Percentiles rank a stretch among this genome's conserved stretches.
Evolutionary conservation across 129 eudicot genomes (phyloP).

Genomic region (Logfia minima): DNA sequence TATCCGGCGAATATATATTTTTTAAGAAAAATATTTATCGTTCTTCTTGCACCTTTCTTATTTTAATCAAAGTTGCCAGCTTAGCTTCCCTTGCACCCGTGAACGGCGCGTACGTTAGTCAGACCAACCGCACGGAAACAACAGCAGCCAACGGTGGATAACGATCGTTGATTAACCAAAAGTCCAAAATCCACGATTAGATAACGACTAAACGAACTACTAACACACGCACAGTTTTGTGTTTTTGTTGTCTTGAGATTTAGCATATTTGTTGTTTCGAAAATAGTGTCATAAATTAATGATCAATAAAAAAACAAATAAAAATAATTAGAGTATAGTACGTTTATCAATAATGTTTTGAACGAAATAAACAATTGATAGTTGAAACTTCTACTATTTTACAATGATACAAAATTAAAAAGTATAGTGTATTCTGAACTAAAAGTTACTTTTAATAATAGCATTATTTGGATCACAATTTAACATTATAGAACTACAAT

Average conservation of each 20-base stretch:
- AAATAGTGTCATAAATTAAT: not conserved
- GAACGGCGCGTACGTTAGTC: conserved; percentile 23
- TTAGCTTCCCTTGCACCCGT: conserved; percentile 5
- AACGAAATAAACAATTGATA: not conserved
- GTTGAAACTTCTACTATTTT: no score
- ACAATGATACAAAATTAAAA: no score
- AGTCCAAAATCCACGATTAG: conserved; percentile 23
- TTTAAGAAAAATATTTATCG: conserved; percentile 10
- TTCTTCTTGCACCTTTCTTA: not conserved
- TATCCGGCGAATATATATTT: conserved; percentile 15
- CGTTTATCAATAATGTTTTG: not conserved
- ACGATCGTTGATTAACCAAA: conserved; percentile 30
- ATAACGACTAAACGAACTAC: conserved; percentile 2
- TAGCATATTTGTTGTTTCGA: not conserved
- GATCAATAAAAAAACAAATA: not conserved
- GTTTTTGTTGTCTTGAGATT: conserved; percentile 1
- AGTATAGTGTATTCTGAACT: no score
- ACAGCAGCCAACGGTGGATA: conserved; percentile 14
- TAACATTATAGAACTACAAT: no score
- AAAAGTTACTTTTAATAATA: no score
- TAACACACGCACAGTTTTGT: conserved; percentile 4
- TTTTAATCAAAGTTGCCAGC: conserved; percentile 34
- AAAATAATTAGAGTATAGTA: not conserved
- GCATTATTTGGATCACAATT: no score
- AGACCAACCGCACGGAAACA: conserved; percentile 41